Evolutionary conservation across 768 basidiomycete genomes (phyloP), one percentile per base, ranked within the genome.

Genomic region (Leccinum ochraceum): DNA sequence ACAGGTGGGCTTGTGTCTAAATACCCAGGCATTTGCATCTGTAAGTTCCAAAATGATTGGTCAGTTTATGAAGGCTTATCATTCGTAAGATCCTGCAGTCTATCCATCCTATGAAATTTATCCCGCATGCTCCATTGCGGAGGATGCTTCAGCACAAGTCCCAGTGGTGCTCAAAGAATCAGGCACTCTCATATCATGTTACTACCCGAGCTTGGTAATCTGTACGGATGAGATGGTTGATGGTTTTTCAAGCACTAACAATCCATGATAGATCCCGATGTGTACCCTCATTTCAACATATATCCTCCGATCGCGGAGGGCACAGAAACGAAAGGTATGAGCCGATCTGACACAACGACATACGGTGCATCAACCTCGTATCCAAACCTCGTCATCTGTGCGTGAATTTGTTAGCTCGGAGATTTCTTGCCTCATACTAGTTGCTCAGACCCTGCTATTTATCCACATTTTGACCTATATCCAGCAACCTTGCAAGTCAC

Each of bases 101-200:
- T 83, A 83, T 63, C 81, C 82, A 14, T 60, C 71, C 63, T 66
- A 78, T 44, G 74, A 76, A 36, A 67, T 81, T 6, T 81, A 82
- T 63, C 81, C 81, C 36, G 22, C 69, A 30, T 56, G 57, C 24
- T 30, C 4, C n/a, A 10, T 42, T 17, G 42, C 58, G 39, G 61
- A 62, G 20, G 55, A 56, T 48, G 20, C 44, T 10, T 42, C 44
- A 26, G 53, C 52, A 20, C 52, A 57, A 22, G 53, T 60, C 20
- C 39, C 58, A 17, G 34, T 61, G 20, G 26, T 32, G 24, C 54
- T 60, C 24, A 11, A 16, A 8, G 14, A 6, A 34, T 54, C 61
- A 42, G 14, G 22, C 13, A 53, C 36, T 16, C 50, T 59, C n/a
- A 52, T 67, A 13, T 11, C 59, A 37, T 36, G 42, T n/a, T 77